These are phyloP conservation scores for Rosa rugosa DNA, from an alignment of 306 rosid species.

Conservation along the genomic window DNA sequence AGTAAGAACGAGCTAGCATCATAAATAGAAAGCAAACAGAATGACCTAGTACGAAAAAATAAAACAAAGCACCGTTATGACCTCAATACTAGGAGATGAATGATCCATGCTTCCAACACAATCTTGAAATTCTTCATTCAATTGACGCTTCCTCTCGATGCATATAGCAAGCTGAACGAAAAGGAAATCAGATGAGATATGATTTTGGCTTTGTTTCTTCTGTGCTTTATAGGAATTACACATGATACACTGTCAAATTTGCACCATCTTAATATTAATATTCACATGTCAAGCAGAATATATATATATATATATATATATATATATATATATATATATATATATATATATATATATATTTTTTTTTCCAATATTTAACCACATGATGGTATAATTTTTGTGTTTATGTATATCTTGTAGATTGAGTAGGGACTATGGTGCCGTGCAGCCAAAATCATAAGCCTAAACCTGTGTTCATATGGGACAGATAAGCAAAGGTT, in stretches of 20 bases:
- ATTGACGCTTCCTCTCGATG: conserved; percentile 68
- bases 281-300: conserved; percentile 8
- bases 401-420: neutral
- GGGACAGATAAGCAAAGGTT: neutral
- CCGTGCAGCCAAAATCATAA: neutral
- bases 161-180: conserved; percentile 83
- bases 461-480: neutral
- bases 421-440: neutral
- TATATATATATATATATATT: too few species aligned
- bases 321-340: too few species aligned
- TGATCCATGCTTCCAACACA: conserved; percentile 78
- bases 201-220: conserved; percentile 18
- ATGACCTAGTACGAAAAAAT: neutral
- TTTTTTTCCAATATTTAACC: neutral
- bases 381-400: neutral
- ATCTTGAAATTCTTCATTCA: conserved; percentile 82
- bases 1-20: conserved; percentile 3
- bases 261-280: neutral
- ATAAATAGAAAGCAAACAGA: conserved; percentile 3
- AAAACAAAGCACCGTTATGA: conserved; percentile 31
- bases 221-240: conserved; percentile 7
- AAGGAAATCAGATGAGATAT: conserved; percentile 27
- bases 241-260: neutral
- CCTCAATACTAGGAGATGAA: conserved; percentile 58
- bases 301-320: too few species aligned